Conservation (phyloP, 805 yeast genomes). For the Candida ovalis region DNA sequence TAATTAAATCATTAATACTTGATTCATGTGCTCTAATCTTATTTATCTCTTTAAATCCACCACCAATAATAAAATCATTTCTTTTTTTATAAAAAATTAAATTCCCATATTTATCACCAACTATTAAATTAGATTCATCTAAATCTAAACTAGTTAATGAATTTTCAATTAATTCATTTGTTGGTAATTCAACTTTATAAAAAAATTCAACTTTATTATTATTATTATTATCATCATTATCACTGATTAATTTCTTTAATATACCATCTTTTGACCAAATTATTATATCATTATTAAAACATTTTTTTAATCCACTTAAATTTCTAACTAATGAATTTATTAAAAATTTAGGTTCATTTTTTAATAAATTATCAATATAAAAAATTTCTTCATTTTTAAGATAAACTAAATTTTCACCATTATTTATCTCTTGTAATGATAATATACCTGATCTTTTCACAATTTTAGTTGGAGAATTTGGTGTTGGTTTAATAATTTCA, state of each 20-base stretch:
- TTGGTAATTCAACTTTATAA: conserved; percentile 18
- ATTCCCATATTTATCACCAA: conserved; percentile 51
- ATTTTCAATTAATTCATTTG: conserved; percentile 36
- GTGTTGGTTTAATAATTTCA: conserved; percentile 20
- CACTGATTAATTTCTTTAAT: conserved; percentile 27
- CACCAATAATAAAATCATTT: conserved; percentile 13
- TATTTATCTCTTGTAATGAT: conserved; percentile 28
- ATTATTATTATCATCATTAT: too few relatives aligned
- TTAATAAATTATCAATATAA: conserved; percentile 22
- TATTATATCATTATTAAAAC: conserved; percentile 30
- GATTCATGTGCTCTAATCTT: conserved; percentile 49
- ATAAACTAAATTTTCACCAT: conserved; percentile 28
- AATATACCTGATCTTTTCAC: conserved; percentile 29
- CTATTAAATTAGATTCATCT: conserved; percentile 25
- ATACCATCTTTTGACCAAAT: conserved; percentile 42
- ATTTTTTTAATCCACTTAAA: conserved; percentile 37
- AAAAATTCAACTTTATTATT: conserved; percentile 7
- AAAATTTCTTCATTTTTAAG: conserved; percentile 37
- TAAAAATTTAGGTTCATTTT: conserved; percentile 18
- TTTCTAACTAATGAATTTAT: conserved; percentile 36
- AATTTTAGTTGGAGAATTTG: conserved; percentile 27
- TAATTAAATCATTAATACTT: conserved; percentile 42
- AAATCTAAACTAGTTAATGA: conserved; percentile 39
- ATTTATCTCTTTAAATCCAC: conserved; percentile 22
- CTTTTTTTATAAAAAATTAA: conserved; percentile 29